Evolutionary conservation across 192 early-diverging fungal species (phyloP).

Genomic region (Rhizoclosmatium sp.): DNA sequence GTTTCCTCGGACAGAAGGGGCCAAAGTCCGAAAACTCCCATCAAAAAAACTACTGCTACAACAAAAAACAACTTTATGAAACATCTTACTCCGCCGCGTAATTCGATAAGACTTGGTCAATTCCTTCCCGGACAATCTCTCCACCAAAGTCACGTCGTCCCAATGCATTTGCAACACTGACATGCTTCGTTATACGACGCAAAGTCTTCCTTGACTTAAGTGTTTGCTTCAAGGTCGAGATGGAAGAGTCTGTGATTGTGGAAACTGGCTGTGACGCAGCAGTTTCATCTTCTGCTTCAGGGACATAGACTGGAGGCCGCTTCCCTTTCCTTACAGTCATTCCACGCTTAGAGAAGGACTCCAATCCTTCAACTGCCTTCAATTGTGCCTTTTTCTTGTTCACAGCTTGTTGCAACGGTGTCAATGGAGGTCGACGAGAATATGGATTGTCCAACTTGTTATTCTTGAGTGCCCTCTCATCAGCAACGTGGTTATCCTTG

Average conservation of each 20-base stretch:
- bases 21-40: neutral
- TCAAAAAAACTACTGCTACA: neutral
- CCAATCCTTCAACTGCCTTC: conserved; percentile 43
- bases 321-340: conserved; percentile 39
- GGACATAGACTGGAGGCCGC: neutral
- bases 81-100: too few relatives aligned
- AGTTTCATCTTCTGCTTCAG: neutral
- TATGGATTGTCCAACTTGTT: neutral
- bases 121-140: neutral
- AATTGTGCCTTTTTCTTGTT: conserved; percentile 28
- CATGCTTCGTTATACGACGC: conserved; percentile 2
- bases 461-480: conserved; percentile 6
- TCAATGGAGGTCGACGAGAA: conserved; percentile 13
- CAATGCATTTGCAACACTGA: neutral
- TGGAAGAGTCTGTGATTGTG: neutral
- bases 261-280: neutral
- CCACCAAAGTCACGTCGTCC: neutral
- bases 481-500: conserved; percentile 30
- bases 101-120: neutral
- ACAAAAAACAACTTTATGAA: neutral
- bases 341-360: conserved; percentile 32
- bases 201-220: neutral
- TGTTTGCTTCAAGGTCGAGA: neutral
- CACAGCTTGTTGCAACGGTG: conserved; percentile 30
- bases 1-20: neutral